phyloP scores from a whole-genome alignment of 441 rosid species.

The Corymbia calophylla region DNA sequence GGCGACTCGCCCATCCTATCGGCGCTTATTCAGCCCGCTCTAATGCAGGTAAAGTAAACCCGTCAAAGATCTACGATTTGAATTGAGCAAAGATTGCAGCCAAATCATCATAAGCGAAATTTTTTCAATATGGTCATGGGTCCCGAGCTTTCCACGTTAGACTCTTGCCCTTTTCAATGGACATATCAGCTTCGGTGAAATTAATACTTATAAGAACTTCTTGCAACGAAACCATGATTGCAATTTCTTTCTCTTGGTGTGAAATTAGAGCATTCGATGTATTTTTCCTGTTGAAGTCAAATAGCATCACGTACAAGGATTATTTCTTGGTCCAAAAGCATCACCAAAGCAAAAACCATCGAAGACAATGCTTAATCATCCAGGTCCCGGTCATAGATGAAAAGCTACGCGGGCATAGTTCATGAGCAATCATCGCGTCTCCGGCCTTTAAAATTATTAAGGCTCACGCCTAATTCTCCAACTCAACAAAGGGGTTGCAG shows the following conservation, averaged over 20 bases:
- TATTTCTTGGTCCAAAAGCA: neutral
- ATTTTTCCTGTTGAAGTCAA: neutral
- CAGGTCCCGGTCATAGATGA: neutral
- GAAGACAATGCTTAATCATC: neutral
- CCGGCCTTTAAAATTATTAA: neutral
- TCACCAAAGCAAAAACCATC: neutral
- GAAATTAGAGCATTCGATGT: neutral
- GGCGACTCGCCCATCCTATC: too few species aligned
- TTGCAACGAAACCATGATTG: neutral
- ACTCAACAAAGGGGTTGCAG: neutral
- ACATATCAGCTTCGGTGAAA: neutral
- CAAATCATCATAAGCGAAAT: too few species aligned
- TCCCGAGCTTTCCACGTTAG: neutral
- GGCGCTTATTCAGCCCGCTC: neutral
- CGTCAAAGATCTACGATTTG: too few species aligned
- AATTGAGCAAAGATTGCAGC: neutral
- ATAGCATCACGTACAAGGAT: neutral
- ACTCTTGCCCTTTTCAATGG: neutral
- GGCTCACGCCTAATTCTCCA: neutral
- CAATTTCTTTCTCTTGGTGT: neutral
- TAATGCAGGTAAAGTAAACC: fast-evolving
- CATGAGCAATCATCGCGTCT: neutral
- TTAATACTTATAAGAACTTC: neutral
- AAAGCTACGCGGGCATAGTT: neutral
- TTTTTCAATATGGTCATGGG: neutral